Conservation (phyloP, 163 green algal genomes). For the Scenedesmus sp. region DNA sequence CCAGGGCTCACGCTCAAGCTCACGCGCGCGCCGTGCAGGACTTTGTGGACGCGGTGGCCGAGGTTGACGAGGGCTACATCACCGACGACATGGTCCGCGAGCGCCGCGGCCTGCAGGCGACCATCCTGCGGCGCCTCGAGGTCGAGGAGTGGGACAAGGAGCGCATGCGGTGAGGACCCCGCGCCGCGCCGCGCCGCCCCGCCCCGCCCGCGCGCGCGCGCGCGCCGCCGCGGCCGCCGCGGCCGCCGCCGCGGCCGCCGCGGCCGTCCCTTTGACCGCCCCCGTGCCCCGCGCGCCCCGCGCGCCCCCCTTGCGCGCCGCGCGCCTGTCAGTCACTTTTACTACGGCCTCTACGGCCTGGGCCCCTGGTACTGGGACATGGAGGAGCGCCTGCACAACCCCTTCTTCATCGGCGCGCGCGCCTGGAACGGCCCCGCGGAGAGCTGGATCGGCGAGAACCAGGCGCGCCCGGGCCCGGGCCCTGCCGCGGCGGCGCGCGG, state of each 20-base stretch:
- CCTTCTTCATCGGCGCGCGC: slow-evolving; percentile 62
- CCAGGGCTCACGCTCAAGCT: no score
- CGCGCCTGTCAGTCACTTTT: no score
- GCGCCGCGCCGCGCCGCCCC: no score
- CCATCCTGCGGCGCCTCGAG: slow-evolving; percentile 63
- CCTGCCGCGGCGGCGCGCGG: neutral
- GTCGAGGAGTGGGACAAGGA: slow-evolving; percentile 74
- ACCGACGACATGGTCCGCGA: slow-evolving; percentile 69
- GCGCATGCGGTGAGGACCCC: no score
- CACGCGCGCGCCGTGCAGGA: no score
- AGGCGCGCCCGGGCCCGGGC: slow-evolving; percentile 13
- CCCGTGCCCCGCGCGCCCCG: no score
- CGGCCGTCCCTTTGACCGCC: no score
- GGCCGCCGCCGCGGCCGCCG: no score
- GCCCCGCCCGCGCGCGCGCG: no score
- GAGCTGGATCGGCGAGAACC: slow-evolving; percentile 64
- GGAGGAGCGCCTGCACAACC: slow-evolving; percentile 64
- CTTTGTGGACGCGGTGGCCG: slow-evolving; percentile 51
- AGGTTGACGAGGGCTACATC: slow-evolving; percentile 60
- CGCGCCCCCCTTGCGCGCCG: no score
- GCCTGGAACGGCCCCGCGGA: slow-evolving; percentile 65
- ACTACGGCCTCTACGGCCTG: slow-evolving; percentile 54
- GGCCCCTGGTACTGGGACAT: slow-evolving; percentile 53
- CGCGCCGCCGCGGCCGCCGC: no score
- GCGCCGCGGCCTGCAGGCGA: slow-evolving; percentile 56